A percentile compares a stretch with the other conserved stretches of the same genome.
Evolutionary conservation across 345 rosid genomes (phyloP).

Genomic region (Hibiscus syriacus): DNA sequence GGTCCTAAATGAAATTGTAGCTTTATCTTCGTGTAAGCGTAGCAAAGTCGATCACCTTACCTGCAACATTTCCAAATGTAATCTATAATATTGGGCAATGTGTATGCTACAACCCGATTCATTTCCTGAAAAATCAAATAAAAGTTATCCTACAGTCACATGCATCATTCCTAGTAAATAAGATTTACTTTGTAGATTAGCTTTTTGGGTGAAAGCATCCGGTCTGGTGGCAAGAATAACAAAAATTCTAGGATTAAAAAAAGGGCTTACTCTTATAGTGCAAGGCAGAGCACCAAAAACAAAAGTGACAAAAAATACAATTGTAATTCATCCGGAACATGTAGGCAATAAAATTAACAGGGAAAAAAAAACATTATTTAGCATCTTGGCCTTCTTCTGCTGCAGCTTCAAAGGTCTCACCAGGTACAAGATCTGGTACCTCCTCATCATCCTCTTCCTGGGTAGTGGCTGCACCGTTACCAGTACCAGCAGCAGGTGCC

Average conservation of each 20-base stretch:
- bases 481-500: slow-evolving; percentile 34
- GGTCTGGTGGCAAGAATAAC: neutral
- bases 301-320: too few relatives aligned
- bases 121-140: neutral
- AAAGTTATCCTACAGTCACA: neutral
- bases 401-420: slow-evolving; percentile 85
- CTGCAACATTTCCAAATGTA: too few relatives aligned
- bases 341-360: neutral
- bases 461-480: slow-evolving; percentile 24
- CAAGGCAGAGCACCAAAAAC: neutral
- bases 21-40: too few relatives aligned
- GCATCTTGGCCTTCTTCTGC: slow-evolving; percentile 51
- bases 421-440: slow-evolving; percentile 80
- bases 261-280: neutral
- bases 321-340: slow-evolving; percentile 6
- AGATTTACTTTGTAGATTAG: neutral
- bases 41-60: too few relatives aligned
- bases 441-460: slow-evolving; percentile 76
- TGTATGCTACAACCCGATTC: too few relatives aligned
- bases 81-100: too few relatives aligned
- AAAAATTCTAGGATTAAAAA: neutral
- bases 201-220: neutral
- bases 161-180: neutral
- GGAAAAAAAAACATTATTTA: slow-evolving; percentile 18
- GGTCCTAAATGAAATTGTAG: too few relatives aligned